These are phyloP conservation scores for Wallacemonas sp. DNA, from an alignment of 208 protist genomes.

Conservation along the genomic window DNA sequence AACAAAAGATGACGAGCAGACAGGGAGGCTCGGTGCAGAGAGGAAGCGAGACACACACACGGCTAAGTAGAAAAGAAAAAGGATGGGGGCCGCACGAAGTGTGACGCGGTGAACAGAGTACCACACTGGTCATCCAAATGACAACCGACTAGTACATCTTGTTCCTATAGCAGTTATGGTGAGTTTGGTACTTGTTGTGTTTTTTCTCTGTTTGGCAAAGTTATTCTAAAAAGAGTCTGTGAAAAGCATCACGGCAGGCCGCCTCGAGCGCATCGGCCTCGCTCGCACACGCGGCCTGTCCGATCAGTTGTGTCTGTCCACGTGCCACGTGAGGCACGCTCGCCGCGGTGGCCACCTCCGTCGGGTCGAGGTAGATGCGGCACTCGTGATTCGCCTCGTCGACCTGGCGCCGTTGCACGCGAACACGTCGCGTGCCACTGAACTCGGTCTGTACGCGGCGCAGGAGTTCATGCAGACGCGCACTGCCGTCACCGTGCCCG, in stretches of 20 bases:
- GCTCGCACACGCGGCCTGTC: conserved; percentile 49
- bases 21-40: too few species aligned
- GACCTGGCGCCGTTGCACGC: conserved; percentile 50
- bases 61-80: too few species aligned
- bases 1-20: too few species aligned
- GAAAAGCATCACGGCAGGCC: conserved; percentile 48
- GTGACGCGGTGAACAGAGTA: too few species aligned
- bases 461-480: conserved; percentile 26
- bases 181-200: too few species aligned
- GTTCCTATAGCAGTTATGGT: too few species aligned
- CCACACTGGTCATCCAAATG: too few species aligned
- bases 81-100: too few species aligned
- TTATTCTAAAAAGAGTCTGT: conserved; percentile 35
- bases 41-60: too few species aligned
- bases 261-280: conserved; percentile 52
- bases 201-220: too few species aligned
- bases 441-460: conserved; percentile 42
- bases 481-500: too few species aligned
- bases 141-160: too few species aligned
- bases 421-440: conserved; percentile 50
- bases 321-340: conserved; percentile 32
- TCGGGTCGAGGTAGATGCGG: conserved; percentile 67
- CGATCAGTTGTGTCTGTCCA: conserved; percentile 69
- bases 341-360: conserved; percentile 16
- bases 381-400: conserved; percentile 40